A percentile compares a stretch with the other conserved stretches of the same genome.
These are phyloP conservation scores for Clonostachys sp. DNA, from an alignment of 2,329 filamentous ascomycete genomes.

Conservation along the genomic window DNA sequence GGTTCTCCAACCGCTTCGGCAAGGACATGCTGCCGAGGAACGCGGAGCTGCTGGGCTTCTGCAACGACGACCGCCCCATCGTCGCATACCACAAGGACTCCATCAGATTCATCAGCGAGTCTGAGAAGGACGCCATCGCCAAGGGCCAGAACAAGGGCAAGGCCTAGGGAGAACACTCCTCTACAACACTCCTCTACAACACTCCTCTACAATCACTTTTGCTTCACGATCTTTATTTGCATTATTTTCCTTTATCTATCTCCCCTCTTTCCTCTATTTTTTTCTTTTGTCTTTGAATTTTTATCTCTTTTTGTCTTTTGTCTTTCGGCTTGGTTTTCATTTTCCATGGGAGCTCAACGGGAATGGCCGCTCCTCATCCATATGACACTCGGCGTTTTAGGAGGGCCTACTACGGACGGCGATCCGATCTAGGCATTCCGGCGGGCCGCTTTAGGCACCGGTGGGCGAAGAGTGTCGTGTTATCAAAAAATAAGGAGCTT, in stretches of 20 bases:
- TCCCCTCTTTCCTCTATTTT: not conserved
- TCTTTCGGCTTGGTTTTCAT: no score
- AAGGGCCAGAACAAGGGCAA: not conserved
- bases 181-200: not conserved
- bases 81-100: constrained; percentile 29
- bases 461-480: no score
- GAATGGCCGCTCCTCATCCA: no score
- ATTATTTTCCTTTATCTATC: not conserved
- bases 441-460: no score
- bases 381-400: no score
- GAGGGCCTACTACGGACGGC: no score
- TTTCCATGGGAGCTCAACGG: no score
- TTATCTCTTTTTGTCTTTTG: no score
- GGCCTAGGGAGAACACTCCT: not conserved
- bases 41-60: constrained; percentile 29
- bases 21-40: constrained; percentile 17
- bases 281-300: no score
- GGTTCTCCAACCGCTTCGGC: constrained; percentile 26
- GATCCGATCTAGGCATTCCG: no score
- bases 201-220: not conserved
- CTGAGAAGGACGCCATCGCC: not conserved
- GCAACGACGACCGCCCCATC: constrained; percentile 25
- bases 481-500: no score
- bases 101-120: constrained; percentile 21
- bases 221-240: not conserved